These are phyloP conservation scores for Claviceps monticola DNA, from an alignment of 2,329 filamentous ascomycete genomes.

Conservation along the genomic window DNA sequence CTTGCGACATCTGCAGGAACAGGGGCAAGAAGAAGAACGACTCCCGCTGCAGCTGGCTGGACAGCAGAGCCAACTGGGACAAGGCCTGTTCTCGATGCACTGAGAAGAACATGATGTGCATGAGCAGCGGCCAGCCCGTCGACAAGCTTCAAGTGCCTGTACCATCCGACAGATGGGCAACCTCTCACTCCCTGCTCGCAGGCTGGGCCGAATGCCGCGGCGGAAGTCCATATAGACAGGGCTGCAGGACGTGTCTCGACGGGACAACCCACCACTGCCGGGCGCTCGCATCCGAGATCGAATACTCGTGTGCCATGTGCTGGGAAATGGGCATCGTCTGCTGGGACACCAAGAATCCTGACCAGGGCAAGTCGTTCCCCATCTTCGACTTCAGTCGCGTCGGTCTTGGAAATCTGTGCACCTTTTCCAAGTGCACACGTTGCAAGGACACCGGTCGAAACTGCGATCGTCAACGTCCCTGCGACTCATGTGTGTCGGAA, in stretches of 20 bases:
- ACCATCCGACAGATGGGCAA: constrained; percentile 8
- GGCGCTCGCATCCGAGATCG: constrained; percentile 4
- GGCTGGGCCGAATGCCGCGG: constrained; percentile 10
- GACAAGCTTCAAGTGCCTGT: constrained; percentile 1
- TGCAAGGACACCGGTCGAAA: constrained; percentile 12
- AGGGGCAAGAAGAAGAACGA: constrained; percentile 2
- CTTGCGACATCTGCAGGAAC: constrained; percentile 12
- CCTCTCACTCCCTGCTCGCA: constrained; percentile 3
- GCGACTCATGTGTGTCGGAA: constrained; percentile 19
- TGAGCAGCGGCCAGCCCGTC: constrained; percentile 8
- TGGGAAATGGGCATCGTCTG: constrained; percentile 19
- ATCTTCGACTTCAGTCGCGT: constrained; percentile 17
- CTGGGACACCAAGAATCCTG: not conserved
- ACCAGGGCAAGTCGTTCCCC: constrained; percentile 7
- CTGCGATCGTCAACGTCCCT: constrained; percentile 25
- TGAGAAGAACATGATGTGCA: constrained; percentile 9
- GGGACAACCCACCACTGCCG: constrained; percentile 10
- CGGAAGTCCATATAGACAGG: constrained; percentile 7
- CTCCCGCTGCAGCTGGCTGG: constrained; percentile 12
- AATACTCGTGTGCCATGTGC: constrained; percentile 14
- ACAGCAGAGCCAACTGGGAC: constrained; percentile 10
- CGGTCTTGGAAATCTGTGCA: constrained; percentile 16
- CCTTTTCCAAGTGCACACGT: constrained; percentile 13
- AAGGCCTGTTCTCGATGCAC: constrained; percentile 11
- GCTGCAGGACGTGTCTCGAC: constrained; percentile 7